A percentile compares a stretch with the other conserved stretches of the same genome.
Evolutionary conservation across 225 moss, liverwort and hornwort species (phyloP).

Genomic region (Marchantia polymorpha): DNA sequence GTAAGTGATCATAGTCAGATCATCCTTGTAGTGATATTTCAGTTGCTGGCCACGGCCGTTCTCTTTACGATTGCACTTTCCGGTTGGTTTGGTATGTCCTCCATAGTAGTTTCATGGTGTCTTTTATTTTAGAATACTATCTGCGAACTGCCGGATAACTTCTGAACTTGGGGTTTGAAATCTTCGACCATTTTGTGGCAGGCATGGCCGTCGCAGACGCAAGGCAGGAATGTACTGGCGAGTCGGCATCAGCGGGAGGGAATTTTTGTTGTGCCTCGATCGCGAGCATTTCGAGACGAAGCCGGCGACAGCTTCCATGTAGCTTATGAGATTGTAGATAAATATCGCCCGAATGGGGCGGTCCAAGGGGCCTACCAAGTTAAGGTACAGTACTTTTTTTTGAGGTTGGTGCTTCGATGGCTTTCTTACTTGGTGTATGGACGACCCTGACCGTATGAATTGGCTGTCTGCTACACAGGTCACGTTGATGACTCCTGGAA

Average conservation of each 20-base stretch:
- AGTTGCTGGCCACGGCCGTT: too few relatives aligned
- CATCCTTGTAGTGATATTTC: too few relatives aligned
- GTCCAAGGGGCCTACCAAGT: conserved; percentile 66
- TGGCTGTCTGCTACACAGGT: conserved; percentile 37
- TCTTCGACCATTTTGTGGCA: conserved; percentile 16
- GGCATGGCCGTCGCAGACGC: conserved; percentile 92
- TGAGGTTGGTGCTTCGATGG: background rate
- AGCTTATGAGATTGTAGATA: conserved; percentile 81
- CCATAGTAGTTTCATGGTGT: too few relatives aligned
- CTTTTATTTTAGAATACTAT: too few relatives aligned
- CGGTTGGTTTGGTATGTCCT: too few relatives aligned
- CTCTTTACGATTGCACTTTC: too few relatives aligned
- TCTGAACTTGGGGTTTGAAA: too few relatives aligned
- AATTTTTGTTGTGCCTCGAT: conserved; percentile 59
- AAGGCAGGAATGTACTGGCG: conserved; percentile 89
- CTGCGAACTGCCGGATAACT: too few relatives aligned
- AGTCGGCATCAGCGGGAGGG: conserved; percentile 79
- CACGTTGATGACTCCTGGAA: conserved; percentile 71
- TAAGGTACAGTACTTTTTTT: conserved; percentile 46
- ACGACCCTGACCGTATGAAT: too few relatives aligned
- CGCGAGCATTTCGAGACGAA: conserved; percentile 77
- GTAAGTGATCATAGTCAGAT: too few relatives aligned
- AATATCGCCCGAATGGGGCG: conserved; percentile 48
- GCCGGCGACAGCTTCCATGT: conserved; percentile 89
- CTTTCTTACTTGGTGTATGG: background rate